Base-by-base conservation (phyloP, 2,329 filamentous ascomycete species). In the Paecilomyces fulvus region DNA sequence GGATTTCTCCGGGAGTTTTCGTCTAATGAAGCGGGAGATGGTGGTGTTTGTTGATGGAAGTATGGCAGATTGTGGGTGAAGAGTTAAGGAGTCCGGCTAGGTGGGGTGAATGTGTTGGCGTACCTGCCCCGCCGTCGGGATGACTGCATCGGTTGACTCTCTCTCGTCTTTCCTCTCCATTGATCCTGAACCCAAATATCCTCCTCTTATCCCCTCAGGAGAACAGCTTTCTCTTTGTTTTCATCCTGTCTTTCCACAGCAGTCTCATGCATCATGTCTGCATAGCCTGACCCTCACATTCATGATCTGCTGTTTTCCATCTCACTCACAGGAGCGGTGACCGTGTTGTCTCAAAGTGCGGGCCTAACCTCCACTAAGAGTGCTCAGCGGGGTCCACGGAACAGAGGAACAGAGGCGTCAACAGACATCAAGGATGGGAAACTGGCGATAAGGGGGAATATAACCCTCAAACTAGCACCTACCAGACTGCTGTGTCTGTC, bases 21-120 rank as follows among this genome's bases (percentile, higher is more conserved):
- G 33, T 49, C 21, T 49, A 28, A 28, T 23, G 20, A 49, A 23
- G 25, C 25, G 48, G 48, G 48, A 49, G 25, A 49, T 49, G 48
- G 48, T 21, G 48, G 48, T 49, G 48, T 49, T 49, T 49, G 48
- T 49, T 23, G 48, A 49, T 49, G 48, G 48, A 49, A 49, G 48
- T 28, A 49, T 28, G 25, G 48, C 48, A 23, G 48, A 21, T 49
- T 49, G 48, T 49, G 48, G 48, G 48, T 21, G 48, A 49, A 49
- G 48, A 49, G 48, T 28, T 28, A 23, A 49, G 25, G 48, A 49
- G 48, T 14, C 48, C 48, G 48, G 21, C 25, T 4, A 49, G 48
- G 48, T 49, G 48, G 48, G 48, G 48, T 49, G 48, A 28, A 21
- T 49, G 48, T 49, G 48, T 28, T 49, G 48, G 48, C 48, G 48